Percentiles rank a stretch among this genome's conserved stretches.
phyloP scores from a whole-genome alignment of 176 grass and related monocot genomes.

The Ampelocalamus luodianensis region DNA sequence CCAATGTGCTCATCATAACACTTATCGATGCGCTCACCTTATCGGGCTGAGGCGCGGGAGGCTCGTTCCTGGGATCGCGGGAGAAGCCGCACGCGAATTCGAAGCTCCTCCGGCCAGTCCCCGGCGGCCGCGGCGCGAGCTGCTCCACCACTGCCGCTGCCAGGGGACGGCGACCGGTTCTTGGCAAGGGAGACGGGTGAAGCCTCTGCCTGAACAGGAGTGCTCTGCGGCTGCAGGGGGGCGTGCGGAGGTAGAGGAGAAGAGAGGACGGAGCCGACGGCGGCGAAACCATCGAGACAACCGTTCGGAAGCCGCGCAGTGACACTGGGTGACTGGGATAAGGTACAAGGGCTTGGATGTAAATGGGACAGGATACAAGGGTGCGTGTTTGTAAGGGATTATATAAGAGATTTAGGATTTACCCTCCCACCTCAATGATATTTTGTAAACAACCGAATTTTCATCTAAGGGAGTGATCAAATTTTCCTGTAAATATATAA shows the following conservation, averaged over 20 bases:
- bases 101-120: background rate
- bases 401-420: no score
- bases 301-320: background rate
- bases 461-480: no score
- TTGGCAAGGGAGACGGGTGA: background rate
- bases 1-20: background rate
- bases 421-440: no score
- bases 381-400: background rate
- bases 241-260: background rate
- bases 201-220: slow-evolving; percentile 22
- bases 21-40: slow-evolving; percentile 40
- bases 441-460: no score
- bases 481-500: background rate
- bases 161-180: background rate
- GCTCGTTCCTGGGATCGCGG: slow-evolving; percentile 15
- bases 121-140: background rate
- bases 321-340: background rate
- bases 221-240: background rate
- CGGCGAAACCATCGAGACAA: slow-evolving; percentile 41
- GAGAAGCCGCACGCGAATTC: slow-evolving; percentile 41
- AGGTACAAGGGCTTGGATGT: background rate
- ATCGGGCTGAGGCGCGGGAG: slow-evolving; percentile 29
- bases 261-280: slow-evolving; percentile 8
- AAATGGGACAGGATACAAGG: background rate
- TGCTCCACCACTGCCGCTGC: background rate